Evolutionary conservation across 257 asterid species (phyloP).

Genomic region (Capsicum pubescens): DNA sequence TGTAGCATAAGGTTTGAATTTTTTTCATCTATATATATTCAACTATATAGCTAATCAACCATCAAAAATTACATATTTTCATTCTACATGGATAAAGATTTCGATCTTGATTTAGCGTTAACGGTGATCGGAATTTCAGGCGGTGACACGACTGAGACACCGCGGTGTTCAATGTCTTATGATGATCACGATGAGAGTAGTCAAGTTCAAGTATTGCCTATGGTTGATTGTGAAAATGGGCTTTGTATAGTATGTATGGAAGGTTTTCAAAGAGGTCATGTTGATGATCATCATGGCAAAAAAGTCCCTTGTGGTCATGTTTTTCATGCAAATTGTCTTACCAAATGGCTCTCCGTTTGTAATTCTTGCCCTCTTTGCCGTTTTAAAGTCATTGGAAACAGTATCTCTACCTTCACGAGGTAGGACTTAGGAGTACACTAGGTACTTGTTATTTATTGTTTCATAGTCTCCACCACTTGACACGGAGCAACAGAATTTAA

Average conservation of each 20-base stretch:
- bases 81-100: conserved; percentile 29
- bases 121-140: not conserved
- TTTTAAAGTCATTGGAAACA: not conserved
- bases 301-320: conserved; percentile 25
- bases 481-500: fast-evolving
- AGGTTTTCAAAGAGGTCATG: conserved; percentile 3
- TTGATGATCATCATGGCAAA: not conserved
- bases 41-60: not conserved
- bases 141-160: not conserved
- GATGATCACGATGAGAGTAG: not conserved
- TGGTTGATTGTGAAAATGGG: not conserved
- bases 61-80: not conserved
- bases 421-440: no score
- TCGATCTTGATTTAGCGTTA: conserved; percentile 45
- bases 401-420: no score
- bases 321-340: conserved; percentile 27
- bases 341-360: not conserved
- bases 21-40: not conserved
- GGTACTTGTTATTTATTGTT: no score
- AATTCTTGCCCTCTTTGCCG: conserved; percentile 26
- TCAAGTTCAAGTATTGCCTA: conserved; percentile 21
- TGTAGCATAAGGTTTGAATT: not conserved
- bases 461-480: not conserved
- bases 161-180: not conserved
- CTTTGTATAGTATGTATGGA: conserved; percentile 24